Conservation (phyloP, 805 yeast genomes). For the Candida incommunis region DNA sequence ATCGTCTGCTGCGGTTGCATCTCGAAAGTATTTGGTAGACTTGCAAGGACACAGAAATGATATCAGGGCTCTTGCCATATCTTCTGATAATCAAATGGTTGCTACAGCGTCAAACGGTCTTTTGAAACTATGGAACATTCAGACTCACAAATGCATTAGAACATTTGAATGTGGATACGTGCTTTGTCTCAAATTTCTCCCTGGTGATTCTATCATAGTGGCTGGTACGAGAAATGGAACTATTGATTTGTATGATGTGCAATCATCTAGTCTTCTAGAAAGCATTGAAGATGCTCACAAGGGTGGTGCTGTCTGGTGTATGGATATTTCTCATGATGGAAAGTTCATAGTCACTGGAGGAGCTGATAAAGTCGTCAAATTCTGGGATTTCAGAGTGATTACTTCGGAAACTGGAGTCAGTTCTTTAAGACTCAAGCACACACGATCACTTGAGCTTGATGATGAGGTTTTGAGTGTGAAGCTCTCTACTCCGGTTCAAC, state of each 20-base stretch:
- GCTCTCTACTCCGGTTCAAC: slow-evolving; percentile 31
- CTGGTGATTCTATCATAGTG: slow-evolving; percentile 80
- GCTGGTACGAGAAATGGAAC: slow-evolving; percentile 83
- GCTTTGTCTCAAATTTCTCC: slow-evolving; percentile 63
- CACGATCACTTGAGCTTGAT: slow-evolving; percentile 66
- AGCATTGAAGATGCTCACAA: slow-evolving; percentile 56
- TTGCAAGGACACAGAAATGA: slow-evolving; percentile 83
- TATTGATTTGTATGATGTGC: slow-evolving; percentile 72
- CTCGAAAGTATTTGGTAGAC: slow-evolving; percentile 43
- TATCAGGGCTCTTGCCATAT: slow-evolving; percentile 67
- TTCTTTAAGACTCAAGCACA: slow-evolving; percentile 48
- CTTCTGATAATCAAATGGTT: slow-evolving; percentile 64
- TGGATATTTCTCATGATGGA: slow-evolving; percentile 80
- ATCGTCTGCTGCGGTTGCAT: slow-evolving; percentile 22
- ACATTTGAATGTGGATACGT: slow-evolving; percentile 86
- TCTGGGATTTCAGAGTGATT: slow-evolving; percentile 65
- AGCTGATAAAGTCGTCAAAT: slow-evolving; percentile 78
- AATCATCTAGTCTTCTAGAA: slow-evolving; percentile 62
- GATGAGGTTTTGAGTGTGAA: slow-evolving; percentile 76
- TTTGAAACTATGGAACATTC: slow-evolving; percentile 77
- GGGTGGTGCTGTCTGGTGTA: slow-evolving; percentile 75
- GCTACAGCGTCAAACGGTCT: slow-evolving; percentile 88
- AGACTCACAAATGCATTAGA: slow-evolving; percentile 61
- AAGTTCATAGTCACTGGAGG: slow-evolving; percentile 79
- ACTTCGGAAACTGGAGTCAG: slow-evolving; percentile 59